A percentile compares a stretch with the other conserved stretches of the same genome.
phyloP scores from a whole-genome alignment of 148 eudicot species.

The Tetragonia tetragonoides region DNA sequence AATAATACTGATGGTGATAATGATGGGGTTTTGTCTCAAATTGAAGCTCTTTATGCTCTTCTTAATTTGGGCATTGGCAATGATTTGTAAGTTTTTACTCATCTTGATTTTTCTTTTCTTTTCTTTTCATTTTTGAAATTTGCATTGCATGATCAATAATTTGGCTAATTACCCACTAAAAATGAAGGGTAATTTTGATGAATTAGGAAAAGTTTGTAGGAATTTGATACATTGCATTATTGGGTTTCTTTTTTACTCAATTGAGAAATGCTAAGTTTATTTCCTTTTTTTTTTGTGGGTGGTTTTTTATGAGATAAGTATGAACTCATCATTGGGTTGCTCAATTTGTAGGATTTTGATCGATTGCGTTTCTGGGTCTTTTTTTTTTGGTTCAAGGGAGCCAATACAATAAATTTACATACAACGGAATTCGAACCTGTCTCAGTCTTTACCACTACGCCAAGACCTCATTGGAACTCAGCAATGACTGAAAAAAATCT shows the following conservation, averaged over 20 bases:
- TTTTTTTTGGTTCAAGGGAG: too few relatives aligned
- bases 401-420: too few relatives aligned
- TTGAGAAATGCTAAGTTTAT: background rate
- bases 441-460: too few relatives aligned
- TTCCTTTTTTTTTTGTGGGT: too few relatives aligned
- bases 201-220: background rate
- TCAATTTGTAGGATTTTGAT: background rate
- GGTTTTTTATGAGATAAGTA: too few relatives aligned
- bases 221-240: too few relatives aligned
- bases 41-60: constrained; percentile 74
- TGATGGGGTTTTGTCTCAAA: constrained; percentile 17
- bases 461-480: too few relatives aligned
- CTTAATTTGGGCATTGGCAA: constrained; percentile 86
- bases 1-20: background rate
- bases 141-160: background rate
- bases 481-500: constrained; percentile 3
- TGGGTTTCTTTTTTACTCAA: background rate
- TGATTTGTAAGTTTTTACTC: constrained; percentile 50
- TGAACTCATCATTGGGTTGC: too few relatives aligned
- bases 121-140: background rate
- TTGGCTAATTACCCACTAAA: background rate
- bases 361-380: background rate
- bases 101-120: background rate
- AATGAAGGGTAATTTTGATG: background rate
- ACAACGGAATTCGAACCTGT: too few relatives aligned